Evolutionary conservation across 2,329 filamentous ascomycete species (phyloP).

Genomic region (Biscogniauxia mediterranea): DNA sequence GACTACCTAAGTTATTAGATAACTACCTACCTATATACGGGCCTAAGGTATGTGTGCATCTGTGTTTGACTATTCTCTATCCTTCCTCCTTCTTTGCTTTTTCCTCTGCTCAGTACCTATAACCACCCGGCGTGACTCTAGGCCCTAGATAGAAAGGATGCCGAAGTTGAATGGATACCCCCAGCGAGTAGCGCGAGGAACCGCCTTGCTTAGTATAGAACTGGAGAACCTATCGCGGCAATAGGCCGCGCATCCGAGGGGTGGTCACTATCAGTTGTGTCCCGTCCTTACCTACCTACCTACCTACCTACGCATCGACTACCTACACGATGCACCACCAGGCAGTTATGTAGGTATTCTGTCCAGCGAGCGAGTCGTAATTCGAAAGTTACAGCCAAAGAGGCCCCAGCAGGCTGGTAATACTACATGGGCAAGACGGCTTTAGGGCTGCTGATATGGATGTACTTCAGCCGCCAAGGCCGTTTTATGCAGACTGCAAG

Average conservation of each 20-base stretch:
- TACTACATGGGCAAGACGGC: background rate
- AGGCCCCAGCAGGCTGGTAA: background rate
- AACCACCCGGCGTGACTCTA: background rate
- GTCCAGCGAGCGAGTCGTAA: background rate
- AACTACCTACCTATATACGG: background rate
- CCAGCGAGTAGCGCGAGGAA: background rate
- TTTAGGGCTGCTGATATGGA: background rate
- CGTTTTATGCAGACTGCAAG: background rate
- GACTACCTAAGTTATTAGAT: background rate
- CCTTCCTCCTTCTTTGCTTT: background rate
- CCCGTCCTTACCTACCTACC: too few species aligned
- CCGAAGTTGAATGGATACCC: background rate
- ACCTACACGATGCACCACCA: too few species aligned
- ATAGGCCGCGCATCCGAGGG: background rate
- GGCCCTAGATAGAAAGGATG: background rate
- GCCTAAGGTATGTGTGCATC: background rate
- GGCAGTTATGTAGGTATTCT: background rate
- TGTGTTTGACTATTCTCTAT: background rate
- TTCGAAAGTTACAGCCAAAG: background rate
- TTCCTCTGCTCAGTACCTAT: background rate
- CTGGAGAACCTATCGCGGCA: background rate
- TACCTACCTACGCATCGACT: too few species aligned
- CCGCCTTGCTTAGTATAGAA: background rate
- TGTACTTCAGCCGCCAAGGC: background rate
- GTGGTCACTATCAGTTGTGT: background rate